phyloP scores from a whole-genome alignment of 306 rosid genomes.

The Bauhinia variegata region DNA sequence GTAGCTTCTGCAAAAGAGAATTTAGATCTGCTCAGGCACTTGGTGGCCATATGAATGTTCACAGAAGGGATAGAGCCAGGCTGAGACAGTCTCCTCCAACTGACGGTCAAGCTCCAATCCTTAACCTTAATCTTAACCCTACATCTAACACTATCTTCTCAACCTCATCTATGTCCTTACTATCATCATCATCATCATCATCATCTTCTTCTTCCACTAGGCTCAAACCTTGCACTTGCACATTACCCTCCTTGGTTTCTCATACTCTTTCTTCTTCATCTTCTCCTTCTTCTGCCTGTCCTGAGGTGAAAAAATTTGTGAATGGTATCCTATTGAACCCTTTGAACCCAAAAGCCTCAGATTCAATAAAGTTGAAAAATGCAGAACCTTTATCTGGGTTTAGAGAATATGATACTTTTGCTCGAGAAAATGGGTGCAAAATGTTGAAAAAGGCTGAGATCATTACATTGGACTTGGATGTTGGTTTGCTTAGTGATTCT shows the following conservation, averaged over 20 bases:
- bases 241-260: conserved; percentile 54
- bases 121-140: conserved; percentile 58
- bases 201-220: conserved; percentile 6
- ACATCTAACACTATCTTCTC: conserved; percentile 45
- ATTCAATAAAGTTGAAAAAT: conserved; percentile 21
- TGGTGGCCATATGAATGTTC: conserved; percentile 98
- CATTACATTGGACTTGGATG: conserved; percentile 70
- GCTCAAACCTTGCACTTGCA: conserved; percentile 39
- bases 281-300: conserved; percentile 22
- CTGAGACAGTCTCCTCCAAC: conserved; percentile 69
- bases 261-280: conserved; percentile 29
- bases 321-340: conserved; percentile 45
- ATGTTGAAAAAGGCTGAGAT: conserved; percentile 53
- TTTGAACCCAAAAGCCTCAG: conserved; percentile 38
- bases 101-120: conserved; percentile 42
- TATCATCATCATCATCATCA: conserved; percentile 34
- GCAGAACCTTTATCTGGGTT: conserved; percentile 32
- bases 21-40: conserved; percentile 97
- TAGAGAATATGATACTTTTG: conserved; percentile 28
- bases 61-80: conserved; percentile 87
- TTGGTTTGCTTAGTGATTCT: conserved; percentile 51
- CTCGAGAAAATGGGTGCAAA: conserved; percentile 37
- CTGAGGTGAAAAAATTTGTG: conserved; percentile 42
- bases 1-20: conserved; percentile 87
- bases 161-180: conserved; percentile 42